phyloP scores from a whole-genome alignment of 768 basidiomycete species.

The Tulasnella sp. region DNA sequence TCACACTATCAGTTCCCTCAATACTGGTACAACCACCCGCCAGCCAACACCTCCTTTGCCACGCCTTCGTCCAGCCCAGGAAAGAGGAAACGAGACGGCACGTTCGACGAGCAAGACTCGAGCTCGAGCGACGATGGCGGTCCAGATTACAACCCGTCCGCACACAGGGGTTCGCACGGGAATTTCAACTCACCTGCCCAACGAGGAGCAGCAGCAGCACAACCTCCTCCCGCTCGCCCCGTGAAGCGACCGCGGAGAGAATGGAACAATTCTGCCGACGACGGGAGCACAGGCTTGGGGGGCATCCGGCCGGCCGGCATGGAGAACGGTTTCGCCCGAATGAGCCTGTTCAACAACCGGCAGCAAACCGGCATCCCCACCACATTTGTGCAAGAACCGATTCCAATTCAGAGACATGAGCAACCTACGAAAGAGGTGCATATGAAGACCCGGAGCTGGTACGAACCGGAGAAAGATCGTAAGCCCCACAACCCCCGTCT shows the following conservation, averaged over 20 bases:
- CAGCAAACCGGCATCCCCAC: not conserved
- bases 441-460: constrained; percentile 61
- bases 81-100: constrained; percentile 10
- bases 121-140: constrained; percentile 9
- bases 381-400: not conserved
- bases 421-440: constrained; percentile 41
- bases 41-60: not conserved
- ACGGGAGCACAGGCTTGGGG: not conserved
- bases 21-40: not conserved
- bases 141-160: not conserved
- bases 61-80: not conserved
- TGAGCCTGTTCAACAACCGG: constrained; percentile 5
- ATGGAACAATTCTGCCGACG: not conserved
- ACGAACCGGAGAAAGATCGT: constrained; percentile 64
- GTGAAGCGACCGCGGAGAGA: not conserved
- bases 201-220: not conserved
- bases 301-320: constrained; percentile 2
- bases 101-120: not conserved
- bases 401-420: not conserved
- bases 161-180: not conserved
- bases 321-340: constrained; percentile 11
- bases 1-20: not conserved
- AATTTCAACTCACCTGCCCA: not conserved
- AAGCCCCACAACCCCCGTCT: constrained; percentile 28
- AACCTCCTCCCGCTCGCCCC: not conserved